Percentiles rank a stretch among this genome's conserved stretches.
Evolutionary conservation across 805 yeast genomes (phyloP).

Genomic region (Ogataea corticis): DNA sequence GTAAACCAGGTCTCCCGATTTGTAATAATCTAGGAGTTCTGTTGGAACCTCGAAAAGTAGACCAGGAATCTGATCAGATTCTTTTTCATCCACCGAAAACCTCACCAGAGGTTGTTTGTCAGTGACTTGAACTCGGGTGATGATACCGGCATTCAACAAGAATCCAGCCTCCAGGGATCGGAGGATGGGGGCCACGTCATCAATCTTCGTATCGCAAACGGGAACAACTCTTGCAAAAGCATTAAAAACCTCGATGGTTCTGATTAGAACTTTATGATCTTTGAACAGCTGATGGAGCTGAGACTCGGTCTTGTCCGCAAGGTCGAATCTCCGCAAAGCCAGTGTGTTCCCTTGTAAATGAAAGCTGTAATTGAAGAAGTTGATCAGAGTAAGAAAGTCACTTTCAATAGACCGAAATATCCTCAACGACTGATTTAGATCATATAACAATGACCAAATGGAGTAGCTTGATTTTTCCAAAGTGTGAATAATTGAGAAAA

Average conservation of each 20-base stretch:
- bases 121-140: conserved; percentile 6
- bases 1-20: conserved; percentile 14
- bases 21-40: conserved; percentile 11
- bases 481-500: conserved; percentile 10
- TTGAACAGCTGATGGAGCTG: conserved; percentile 10
- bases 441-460: conserved; percentile 21
- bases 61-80: conserved; percentile 13
- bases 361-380: conserved; percentile 17
- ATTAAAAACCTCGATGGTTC: conserved; percentile 7
- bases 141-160: conserved; percentile 11
- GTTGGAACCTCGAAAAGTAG: conserved; percentile 14
- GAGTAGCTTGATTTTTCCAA: conserved; percentile 13
- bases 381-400: conserved; percentile 20
- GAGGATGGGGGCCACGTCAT: conserved; percentile 8
- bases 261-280: conserved; percentile 8
- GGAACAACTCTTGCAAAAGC: conserved; percentile 6
- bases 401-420: conserved; percentile 14
- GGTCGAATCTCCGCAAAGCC: not conserved
- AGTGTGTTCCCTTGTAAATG: conserved; percentile 3
- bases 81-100: conserved; percentile 8
- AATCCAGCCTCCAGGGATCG: conserved; percentile 14
- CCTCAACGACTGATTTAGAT: conserved; percentile 15
- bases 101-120: conserved; percentile 15
- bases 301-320: not conserved
- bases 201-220: not conserved